Base-by-base conservation (phyloP, 176 grass and related monocot species). In the Microstegium vimineum region DNA sequence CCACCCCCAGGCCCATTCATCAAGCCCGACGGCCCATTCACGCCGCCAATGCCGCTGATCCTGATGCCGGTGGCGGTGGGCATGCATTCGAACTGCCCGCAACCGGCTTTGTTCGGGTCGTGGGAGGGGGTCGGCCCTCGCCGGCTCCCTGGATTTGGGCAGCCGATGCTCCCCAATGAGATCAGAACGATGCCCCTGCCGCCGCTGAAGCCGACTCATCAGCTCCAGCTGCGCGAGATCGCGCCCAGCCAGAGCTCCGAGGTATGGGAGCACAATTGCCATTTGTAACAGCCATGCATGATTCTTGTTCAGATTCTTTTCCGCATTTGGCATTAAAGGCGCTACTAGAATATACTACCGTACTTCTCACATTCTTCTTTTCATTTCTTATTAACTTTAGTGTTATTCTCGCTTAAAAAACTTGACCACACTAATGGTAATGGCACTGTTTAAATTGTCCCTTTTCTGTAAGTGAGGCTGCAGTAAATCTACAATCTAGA, bases 161-260 rank as follows among this genome's bases (percentile, higher is more conserved):
- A 77, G 25, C 4, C 8, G 42, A 41, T 37, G 33, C n/a, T 64
- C 10, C 7, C 4, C 23, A 26, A 35, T 15, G 46, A n/a, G 28
- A 46, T 40, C 66, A 66, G 35, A 17, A 38, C 56, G 63, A 34
- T 12, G 54, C 6, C 71, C 3, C 71, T 46, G 33, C 77, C 40
- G 14, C 20, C 32, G 34, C 78, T 30, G 0, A 70, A 75, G 82
- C 61, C 36, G 5, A 78, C 66, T 56, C 78, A 66, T 30, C 77
- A 82, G 83, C 57, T 89, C 13, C 8, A 84, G 68, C 76, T 69
- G 38, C 38, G 46, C 1, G 45, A 82, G 77, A 64, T 77, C 18
- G 72, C 76, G 20, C 15, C 72, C 57, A 71, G 25, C 64, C 23
- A 81, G 72, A 66, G 12, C 38, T 45, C 88, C 0, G 5, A 82